phyloP scores from a whole-genome alignment of 768 basidiomycete genomes.

The Tricholoma bakamatsutake region DNA sequence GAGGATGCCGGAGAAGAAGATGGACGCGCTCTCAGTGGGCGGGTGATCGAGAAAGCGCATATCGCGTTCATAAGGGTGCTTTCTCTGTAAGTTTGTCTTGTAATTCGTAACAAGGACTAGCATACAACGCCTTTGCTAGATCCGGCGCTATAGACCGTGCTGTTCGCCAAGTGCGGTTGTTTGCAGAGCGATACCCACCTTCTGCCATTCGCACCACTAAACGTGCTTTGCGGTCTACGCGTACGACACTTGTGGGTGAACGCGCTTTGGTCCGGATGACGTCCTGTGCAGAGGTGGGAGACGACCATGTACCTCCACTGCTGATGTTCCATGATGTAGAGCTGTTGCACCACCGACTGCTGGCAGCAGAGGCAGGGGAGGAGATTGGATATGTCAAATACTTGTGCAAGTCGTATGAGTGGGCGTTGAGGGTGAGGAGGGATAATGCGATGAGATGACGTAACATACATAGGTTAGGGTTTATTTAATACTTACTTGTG shows the following conservation, averaged over 20 bases:
- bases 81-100: slow-evolving; percentile 43
- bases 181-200: slow-evolving; percentile 42
- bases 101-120: not conserved
- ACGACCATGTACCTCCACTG: slow-evolving; percentile 77
- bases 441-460: slow-evolving; percentile 43
- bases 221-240: slow-evolving; percentile 49
- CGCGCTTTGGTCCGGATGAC: slow-evolving; percentile 72
- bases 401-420: slow-evolving; percentile 67
- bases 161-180: slow-evolving; percentile 43
- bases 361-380: slow-evolving; percentile 33
- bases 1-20: slow-evolving; percentile 34
- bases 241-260: slow-evolving; percentile 44
- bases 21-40: slow-evolving; percentile 25
- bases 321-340: slow-evolving; percentile 76
- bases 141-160: slow-evolving; percentile 46
- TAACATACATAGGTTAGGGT: too few relatives aligned
- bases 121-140: slow-evolving; percentile 25
- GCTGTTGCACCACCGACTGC: slow-evolving; percentile 68
- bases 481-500: too few relatives aligned
- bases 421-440: slow-evolving; percentile 57
- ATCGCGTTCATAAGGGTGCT: slow-evolving; percentile 61
- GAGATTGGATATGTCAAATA: slow-evolving; percentile 69
- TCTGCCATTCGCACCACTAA: slow-evolving; percentile 46
- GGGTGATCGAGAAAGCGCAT: slow-evolving; percentile 66
- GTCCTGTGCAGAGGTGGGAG: slow-evolving; percentile 51